Percentiles rank a stretch among this genome's conserved stretches.
Evolutionary conservation across 257 asterid genomes (phyloP).

Genomic region (Solanum chilense): DNA sequence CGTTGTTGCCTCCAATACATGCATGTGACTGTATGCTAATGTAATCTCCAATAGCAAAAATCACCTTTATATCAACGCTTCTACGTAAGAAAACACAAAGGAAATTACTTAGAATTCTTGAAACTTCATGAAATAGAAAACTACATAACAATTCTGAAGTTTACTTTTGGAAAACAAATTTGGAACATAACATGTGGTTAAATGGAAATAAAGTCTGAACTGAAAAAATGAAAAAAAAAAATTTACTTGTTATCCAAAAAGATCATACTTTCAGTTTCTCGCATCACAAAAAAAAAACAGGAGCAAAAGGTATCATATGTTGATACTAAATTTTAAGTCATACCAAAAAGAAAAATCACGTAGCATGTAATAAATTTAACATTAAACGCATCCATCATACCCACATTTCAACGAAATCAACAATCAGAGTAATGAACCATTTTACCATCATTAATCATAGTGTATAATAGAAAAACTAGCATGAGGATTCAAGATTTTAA

Average conservation of each 20-base stretch:
- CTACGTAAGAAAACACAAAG: slow-evolving; percentile 34
- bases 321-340: not conserved
- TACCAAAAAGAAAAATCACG: not conserved
- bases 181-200: no score
- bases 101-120: not conserved
- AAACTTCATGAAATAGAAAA: not conserved
- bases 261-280: no score
- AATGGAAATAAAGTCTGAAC: not conserved
- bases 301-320: not conserved
- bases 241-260: no score
- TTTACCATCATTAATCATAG: not conserved
- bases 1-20: slow-evolving; percentile 93
- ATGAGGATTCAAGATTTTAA: not conserved
- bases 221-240: not conserved
- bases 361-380: not conserved
- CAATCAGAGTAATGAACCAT: not conserved
- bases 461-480: not conserved
- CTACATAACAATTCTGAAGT: not conserved
- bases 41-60: slow-evolving; percentile 78
- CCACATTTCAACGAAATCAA: not conserved
- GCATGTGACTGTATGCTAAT: slow-evolving; percentile 88
- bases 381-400: not conserved
- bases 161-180: not conserved
- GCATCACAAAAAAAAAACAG: not conserved
- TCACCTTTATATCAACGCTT: slow-evolving; percentile 79